Evolutionary conservation across 495 filamentous ascomycete species (phyloP).

Genomic region (Clavariopsis aquatica): DNA sequence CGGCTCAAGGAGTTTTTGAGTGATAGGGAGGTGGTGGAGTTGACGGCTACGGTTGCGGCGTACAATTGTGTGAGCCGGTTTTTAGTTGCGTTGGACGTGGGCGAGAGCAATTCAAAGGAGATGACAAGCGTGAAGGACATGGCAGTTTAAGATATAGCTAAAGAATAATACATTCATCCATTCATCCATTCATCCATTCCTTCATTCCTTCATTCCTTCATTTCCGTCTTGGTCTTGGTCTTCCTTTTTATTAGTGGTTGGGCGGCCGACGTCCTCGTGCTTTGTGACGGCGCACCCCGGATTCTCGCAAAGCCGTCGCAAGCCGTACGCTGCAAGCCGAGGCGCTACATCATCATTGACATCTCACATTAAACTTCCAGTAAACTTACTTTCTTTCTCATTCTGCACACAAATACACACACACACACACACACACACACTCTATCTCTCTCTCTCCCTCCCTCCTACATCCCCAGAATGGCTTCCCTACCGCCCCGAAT

Average conservation of each 20-base stretch:
- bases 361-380: not conserved
- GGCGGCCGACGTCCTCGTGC: too few relatives aligned
- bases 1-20: conserved; percentile 57
- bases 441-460: conserved; percentile 3
- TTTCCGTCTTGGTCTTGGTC: too few relatives aligned
- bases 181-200: too few relatives aligned
- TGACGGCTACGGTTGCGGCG: conserved; percentile 70
- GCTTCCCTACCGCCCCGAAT: conserved; percentile 28
- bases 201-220: too few relatives aligned
- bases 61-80: conserved; percentile 90
- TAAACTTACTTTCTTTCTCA: not conserved
- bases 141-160: not conserved
- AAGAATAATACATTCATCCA: too few relatives aligned
- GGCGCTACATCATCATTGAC: not conserved
- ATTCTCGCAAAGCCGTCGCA: conserved; percentile 1
- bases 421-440: too few relatives aligned
- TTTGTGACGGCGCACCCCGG: not conserved
- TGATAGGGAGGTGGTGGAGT: conserved; percentile 50
- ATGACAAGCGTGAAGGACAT: conserved; percentile 34
- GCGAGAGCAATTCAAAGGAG: conserved; percentile 53
- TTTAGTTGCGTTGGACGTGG: conserved; percentile 80
- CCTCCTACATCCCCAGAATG: conserved; percentile 5
- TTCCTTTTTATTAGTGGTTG: too few relatives aligned
- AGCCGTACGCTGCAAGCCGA: conserved; percentile 16
- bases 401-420: too few relatives aligned